These are phyloP conservation scores for Clarireedia homoeocarpa DNA, from an alignment of 2,329 filamentous ascomycete genomes.

Conservation along the genomic window DNA sequence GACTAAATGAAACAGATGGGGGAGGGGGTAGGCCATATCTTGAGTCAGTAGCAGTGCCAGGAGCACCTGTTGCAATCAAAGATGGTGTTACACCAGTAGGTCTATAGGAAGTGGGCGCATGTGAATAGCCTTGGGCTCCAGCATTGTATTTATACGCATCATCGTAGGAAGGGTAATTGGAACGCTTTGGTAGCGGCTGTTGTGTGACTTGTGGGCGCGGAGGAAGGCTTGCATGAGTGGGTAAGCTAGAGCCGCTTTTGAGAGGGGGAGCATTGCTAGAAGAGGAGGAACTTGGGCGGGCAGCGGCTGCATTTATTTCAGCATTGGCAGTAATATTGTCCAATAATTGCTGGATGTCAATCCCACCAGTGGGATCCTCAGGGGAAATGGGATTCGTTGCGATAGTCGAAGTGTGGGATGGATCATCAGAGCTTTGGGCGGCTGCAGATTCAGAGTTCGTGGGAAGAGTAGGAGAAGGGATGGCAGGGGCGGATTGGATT, in stretches of 20 bases:
- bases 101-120: constrained; percentile 25
- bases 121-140: constrained; percentile 21
- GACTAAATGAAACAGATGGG: constrained; percentile 26
- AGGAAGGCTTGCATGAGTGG: constrained; percentile 30
- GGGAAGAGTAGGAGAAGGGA: constrained; percentile 14
- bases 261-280: constrained; percentile 20
- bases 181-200: constrained; percentile 13
- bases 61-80: constrained; percentile 28
- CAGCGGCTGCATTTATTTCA: constrained; percentile 25
- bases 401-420: constrained; percentile 11
- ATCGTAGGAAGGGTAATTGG: constrained; percentile 20
- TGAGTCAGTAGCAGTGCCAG: constrained; percentile 29
- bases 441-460: constrained; percentile 14
- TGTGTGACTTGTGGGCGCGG: constrained; percentile 29
- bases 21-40: constrained; percentile 29
- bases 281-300: constrained; percentile 16
- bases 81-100: constrained; percentile 24
- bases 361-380: constrained; percentile 26
- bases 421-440: constrained; percentile 13
- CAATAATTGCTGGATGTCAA: constrained; percentile 32
- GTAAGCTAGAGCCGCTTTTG: constrained; percentile 22
- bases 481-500: constrained; percentile 19
- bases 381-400: constrained; percentile 16
- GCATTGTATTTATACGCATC: constrained; percentile 28
- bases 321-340: constrained; percentile 33